Percentiles rank a stretch among this genome's conserved stretches.
Conservation (phyloP, 805 yeast genomes). For the Saccharomycopsis schoenii region DNA sequence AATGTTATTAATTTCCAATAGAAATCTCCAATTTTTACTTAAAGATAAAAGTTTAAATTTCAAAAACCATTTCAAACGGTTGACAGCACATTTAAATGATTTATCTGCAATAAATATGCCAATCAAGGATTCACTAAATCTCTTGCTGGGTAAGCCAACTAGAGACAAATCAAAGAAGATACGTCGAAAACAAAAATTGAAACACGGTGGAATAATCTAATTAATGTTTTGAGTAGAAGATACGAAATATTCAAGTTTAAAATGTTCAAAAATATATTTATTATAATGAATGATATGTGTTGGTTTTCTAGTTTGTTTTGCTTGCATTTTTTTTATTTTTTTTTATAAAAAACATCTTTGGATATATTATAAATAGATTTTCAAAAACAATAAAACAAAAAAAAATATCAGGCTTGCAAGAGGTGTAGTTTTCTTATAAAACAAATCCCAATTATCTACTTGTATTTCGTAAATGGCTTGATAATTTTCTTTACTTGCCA, state of each 20-base stretch:
- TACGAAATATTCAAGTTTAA: not conserved
- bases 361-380: not conserved
- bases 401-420: not conserved
- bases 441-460: not conserved
- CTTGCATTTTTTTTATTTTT: too few species aligned
- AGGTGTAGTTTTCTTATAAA: not conserved
- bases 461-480: not conserved
- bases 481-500: not conserved
- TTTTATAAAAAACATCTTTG: not conserved
- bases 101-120: not conserved
- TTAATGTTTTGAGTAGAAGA: not conserved
- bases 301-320: too few species aligned
- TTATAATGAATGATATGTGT: not conserved
- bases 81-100: not conserved
- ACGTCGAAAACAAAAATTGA: not conserved
- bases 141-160: not conserved
- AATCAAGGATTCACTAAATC: not conserved
- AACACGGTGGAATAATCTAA: not conserved
- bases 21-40: not conserved
- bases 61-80: not conserved
- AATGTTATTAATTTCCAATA: not conserved
- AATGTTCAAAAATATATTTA: not conserved
- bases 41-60: not conserved
- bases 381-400: not conserved
- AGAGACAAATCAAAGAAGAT: not conserved